Base-by-base conservation (phyloP, 352 stramenopile species). In the Phytophthora pini region DNA sequence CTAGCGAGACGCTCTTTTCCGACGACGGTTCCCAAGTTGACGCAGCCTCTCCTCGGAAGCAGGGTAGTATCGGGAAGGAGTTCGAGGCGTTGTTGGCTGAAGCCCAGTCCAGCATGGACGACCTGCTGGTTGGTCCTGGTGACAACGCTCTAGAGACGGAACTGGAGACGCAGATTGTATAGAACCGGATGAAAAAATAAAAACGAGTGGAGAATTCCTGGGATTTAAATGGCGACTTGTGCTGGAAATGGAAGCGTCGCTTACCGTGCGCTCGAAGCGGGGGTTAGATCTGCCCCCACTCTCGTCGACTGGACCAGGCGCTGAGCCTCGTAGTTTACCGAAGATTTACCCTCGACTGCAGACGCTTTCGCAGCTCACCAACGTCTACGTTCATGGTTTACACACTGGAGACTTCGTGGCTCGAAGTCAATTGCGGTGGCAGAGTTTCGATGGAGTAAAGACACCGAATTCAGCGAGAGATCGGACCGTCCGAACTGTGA, bases 71-170 rank as follows among this genome's bases (percentile, higher is more conserved):
- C 17, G 68, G 71, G 8, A 82, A 86, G 45, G 82, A 93, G 56
- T 90, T 93, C 49, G 84, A 91, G 72, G 61, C 76, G 55, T 56
- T 93, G 46, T 68, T 93, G 13, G 77, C 77, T 5, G 84, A 93
- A 65, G 84, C 84, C 29, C 80, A 91, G 65, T 88, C 82, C 17
- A 89, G 77, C 24, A 90, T 93, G 61, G 84, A 84, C 56, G 82
- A 76, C 36, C 61, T 83, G 36, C 58, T 83, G 27, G 51, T 80
- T 55, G 62, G 61, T 8, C 55, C 67, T 44, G 38, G 43, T n/a
- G 61, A 72, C 1, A 20, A 46, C 54, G 54, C 39, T 38, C 48
- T 73, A 61, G 57, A 70, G 68, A 41, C 50, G 20, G 62, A 76
- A 59, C 24, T 76, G 51, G 61, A 73, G 51, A 57, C 57, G 36